These are phyloP conservation scores for Puccinia coronata DNA, from an alignment of 1,284 basidiomycete species.

Conservation along the genomic window DNA sequence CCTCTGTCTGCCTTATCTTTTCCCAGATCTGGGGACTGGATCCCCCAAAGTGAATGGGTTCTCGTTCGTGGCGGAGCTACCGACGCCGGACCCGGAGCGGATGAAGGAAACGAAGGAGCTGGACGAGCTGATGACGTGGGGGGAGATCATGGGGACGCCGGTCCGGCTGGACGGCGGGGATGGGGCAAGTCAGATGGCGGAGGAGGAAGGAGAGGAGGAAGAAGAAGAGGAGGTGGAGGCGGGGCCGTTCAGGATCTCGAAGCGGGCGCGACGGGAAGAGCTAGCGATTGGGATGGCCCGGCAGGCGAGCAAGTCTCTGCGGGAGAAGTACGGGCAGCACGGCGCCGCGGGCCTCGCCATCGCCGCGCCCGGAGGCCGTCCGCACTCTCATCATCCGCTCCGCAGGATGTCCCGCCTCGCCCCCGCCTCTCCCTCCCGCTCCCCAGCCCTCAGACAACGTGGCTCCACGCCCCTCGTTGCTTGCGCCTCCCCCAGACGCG, in stretches of 20 bases:
- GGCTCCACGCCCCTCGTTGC: background rate
- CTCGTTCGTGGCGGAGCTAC: slow-evolving; percentile 78
- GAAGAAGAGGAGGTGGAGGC: slow-evolving; percentile 48
- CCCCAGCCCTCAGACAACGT: background rate
- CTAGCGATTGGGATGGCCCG: slow-evolving; percentile 75
- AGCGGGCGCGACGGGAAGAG: slow-evolving; percentile 66
- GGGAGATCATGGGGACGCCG: slow-evolving; percentile 80
- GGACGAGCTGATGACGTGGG: slow-evolving; percentile 90
- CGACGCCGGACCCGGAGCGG: slow-evolving; percentile 77
- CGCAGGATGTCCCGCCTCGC: too few relatives aligned
- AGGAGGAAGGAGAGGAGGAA: background rate
- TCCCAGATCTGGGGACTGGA: slow-evolving; percentile 50
- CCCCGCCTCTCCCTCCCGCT: background rate
- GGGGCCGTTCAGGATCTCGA: slow-evolving; percentile 55
- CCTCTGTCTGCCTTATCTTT: background rate
- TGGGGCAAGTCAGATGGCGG: background rate
- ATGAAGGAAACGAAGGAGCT: slow-evolving; percentile 70
- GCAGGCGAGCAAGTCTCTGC: slow-evolving; percentile 60
- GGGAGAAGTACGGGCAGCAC: slow-evolving; percentile 52
- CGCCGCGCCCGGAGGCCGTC: background rate
- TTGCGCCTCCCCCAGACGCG: background rate
- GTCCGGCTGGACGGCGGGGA: slow-evolving; percentile 64
- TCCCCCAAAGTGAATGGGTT: slow-evolving; percentile 65
- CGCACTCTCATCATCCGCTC: too few relatives aligned
- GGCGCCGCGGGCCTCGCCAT: background rate